Conservation (phyloP, 2,329 filamentous ascomycete species). For the Cercospora nicotianae region DNA sequence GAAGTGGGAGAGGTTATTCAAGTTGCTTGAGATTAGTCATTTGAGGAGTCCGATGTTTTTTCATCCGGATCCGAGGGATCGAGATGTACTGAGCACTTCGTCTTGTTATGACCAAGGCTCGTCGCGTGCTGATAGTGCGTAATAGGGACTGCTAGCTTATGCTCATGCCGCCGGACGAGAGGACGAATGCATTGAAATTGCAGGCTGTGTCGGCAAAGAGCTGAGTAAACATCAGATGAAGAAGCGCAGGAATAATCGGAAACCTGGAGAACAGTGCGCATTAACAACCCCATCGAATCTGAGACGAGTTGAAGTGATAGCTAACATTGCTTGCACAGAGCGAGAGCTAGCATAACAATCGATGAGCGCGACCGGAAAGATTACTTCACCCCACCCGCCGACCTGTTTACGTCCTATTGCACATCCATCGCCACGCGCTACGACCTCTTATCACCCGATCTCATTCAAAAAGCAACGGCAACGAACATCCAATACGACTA, state of each 20-base stretch:
- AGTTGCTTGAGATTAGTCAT: conserved; percentile 67
- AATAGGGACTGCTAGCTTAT: conserved; percentile 61
- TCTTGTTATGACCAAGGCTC: neutral
- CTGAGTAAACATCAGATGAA: conserved; percentile 73
- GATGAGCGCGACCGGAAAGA: conserved; percentile 51
- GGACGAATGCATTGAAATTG: conserved; percentile 67
- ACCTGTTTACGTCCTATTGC: conserved; percentile 47
- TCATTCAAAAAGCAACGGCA: conserved; percentile 62
- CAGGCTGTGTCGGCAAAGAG: conserved; percentile 74
- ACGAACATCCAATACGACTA: conserved; percentile 61
- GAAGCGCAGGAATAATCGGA: conserved; percentile 54
- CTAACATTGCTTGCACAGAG: neutral
- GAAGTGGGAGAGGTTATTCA: conserved; percentile 70
- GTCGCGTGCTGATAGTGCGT: neutral
- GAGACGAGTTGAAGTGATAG: too few relatives aligned
- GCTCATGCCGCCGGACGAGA: conserved; percentile 62
- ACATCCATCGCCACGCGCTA: conserved; percentile 44
- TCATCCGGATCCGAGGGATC: conserved; percentile 73
- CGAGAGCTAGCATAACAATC: conserved; percentile 39
- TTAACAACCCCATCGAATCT: too few relatives aligned
- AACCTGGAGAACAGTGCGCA: conserved; percentile 21
- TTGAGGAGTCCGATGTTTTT: conserved; percentile 81
- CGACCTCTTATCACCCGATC: conserved; percentile 49
- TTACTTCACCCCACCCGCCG: conserved; percentile 46
- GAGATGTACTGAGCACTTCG: conserved; percentile 52